phyloP scores from a whole-genome alignment of 2,329 filamentous ascomycete genomes.

The Pestalotiopsis sp. region DNA sequence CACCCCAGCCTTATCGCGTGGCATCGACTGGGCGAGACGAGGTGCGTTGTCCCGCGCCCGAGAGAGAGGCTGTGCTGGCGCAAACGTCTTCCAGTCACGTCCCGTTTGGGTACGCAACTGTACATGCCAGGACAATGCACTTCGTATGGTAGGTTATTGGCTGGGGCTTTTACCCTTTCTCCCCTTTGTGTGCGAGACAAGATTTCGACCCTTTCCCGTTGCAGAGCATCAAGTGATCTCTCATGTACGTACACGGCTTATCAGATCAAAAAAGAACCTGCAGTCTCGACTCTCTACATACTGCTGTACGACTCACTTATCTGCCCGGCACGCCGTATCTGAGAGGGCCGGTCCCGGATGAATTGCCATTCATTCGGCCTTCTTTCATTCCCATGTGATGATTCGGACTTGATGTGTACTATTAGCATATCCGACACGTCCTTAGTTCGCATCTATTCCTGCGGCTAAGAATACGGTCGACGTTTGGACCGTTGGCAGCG shows the following conservation, averaged over 20 bases:
- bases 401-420: too few relatives aligned
- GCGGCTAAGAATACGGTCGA: too few relatives aligned
- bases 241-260: neutral
- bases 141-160: neutral
- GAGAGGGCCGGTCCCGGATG: too few relatives aligned
- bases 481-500: too few relatives aligned
- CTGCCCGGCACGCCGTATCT: too few relatives aligned
- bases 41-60: neutral
- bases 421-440: too few relatives aligned
- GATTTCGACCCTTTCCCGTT: neutral
- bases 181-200: neutral
- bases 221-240: neutral
- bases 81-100: neutral
- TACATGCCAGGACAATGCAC: neutral
- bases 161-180: neutral
- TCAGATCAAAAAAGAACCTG: too few relatives aligned
- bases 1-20: conserved; percentile 11
- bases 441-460: too few relatives aligned
- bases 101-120: neutral
- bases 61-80: conserved; percentile 6
- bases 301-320: too few relatives aligned
- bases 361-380: too few relatives aligned
- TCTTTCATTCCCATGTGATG: too few relatives aligned
- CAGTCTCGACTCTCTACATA: too few relatives aligned
- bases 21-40: neutral